Base-by-base conservation (phyloP, 2,329 filamentous ascomycete genomes). In the Ophiocordyceps camponoti-leonardi region DNA sequence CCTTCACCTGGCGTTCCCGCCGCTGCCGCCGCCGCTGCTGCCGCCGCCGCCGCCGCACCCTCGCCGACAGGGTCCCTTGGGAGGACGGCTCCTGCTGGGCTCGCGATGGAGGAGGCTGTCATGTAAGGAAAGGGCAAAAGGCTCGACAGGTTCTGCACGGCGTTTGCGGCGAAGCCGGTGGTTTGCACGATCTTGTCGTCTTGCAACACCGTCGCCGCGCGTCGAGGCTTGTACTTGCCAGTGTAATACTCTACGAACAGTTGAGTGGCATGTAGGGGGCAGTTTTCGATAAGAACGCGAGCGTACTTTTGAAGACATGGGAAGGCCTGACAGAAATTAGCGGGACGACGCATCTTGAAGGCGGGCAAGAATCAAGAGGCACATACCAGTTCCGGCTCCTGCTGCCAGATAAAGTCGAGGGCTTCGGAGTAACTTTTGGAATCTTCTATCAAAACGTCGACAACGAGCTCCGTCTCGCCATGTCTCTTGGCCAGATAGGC, bases 201-300 rank as follows among this genome's bases (percentile, higher is more conserved):
- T 35, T 60, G 61, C 1, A 58, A 54, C 0, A 55, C 51, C 1
- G 59, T 55, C 1, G 60, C 67, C 39, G 85, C 79, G 46, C 82
- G 74, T 54, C 78, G 84, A 0, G 86, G 85, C 45, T 69, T 72
- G 58, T 88, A 98, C 48, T 75, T 75, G 22, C 86, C 87, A 0
- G 86, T 94, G 58, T 95, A 98, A 60, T 96, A 98, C 45, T 92
- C 83, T 49, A 94, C 86, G 57, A 98, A 96, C 0, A 98, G 60
- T 49, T 83, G 78, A 0, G 90, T 95, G 0, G 88, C 83, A 46
- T 86, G 79, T 48, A 77, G 68, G 2, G 90, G 80, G 52, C 86
- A 90, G 61, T 98, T 79, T 53, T 92, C 85, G 30, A 98, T 75
- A 1, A 98, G 68, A 0, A 95, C 86, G 44, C 87, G 80, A 2